Conservation (phyloP, 805 yeast genomes). For the Candida sanyiensis region DNA sequence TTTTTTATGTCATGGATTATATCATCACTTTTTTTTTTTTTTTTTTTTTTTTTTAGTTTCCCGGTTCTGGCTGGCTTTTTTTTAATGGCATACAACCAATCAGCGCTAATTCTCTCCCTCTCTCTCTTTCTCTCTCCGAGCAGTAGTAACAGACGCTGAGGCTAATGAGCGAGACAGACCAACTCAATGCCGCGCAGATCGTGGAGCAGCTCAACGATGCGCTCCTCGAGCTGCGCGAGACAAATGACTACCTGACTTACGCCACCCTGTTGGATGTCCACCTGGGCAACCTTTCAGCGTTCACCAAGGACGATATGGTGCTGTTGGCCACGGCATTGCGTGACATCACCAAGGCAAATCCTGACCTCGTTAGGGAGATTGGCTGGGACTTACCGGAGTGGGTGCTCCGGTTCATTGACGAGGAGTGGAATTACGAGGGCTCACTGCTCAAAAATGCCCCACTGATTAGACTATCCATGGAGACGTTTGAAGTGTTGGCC, state of each 20-base stretch:
- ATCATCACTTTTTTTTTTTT: too few species aligned
- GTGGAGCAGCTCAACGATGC: slow-evolving; percentile 8
- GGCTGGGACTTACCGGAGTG: slow-evolving; percentile 92
- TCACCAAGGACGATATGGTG: slow-evolving; percentile 44
- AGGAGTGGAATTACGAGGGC: slow-evolving; percentile 37
- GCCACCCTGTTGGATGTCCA: slow-evolving; percentile 67
- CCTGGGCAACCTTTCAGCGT: slow-evolving; percentile 42
- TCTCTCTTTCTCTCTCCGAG: too few species aligned
- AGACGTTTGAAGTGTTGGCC: slow-evolving; percentile 59
- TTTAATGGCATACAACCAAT: too few species aligned
- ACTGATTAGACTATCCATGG: slow-evolving; percentile 27
- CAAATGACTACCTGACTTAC: slow-evolving; percentile 61
- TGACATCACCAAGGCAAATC: slow-evolving; percentile 39
- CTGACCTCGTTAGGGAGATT: slow-evolving; percentile 53
- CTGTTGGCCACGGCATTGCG: slow-evolving; percentile 41
- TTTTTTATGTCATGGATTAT: too few species aligned
- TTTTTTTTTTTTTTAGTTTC: too few species aligned
- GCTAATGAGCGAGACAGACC: not conserved
- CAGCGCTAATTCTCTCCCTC: too few species aligned
- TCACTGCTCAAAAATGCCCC: slow-evolving; percentile 22
- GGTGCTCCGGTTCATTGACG: slow-evolving; percentile 47
- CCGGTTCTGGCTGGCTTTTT: too few species aligned
- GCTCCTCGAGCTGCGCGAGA: slow-evolving; percentile 25
- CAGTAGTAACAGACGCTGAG: not conserved
- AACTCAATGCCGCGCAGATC: not conserved